Evolutionary conservation across 164 flowering plant genomes (phyloP), one percentile per base, ranked within the genome.

Genomic region (Magnolia changhungtana): DNA sequence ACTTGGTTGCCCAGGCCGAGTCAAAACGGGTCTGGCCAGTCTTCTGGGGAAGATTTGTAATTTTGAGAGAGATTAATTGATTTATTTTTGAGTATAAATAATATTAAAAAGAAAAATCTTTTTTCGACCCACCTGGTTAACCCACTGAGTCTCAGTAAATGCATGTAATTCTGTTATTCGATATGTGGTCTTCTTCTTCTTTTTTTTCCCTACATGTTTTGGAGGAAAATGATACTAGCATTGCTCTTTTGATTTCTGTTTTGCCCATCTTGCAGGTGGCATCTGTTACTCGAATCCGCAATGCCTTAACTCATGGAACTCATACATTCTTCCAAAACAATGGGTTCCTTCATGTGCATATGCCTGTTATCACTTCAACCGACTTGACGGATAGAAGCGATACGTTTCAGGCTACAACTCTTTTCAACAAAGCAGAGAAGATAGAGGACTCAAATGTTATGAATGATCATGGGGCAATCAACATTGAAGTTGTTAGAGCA

Each of bases 311-410:
- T 58, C 82, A 85, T 71, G 94, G 89, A 81, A 86, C 91, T 78
- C 88, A 91, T 59, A 78, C 81, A 63, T 96, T 96, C 88, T 89
- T 89, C 83, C 92, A 90, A 51, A 80, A 84, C 75, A 72, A 96
- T 71, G 96, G 89, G 24, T 92, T 92, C 80, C 82, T 92, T 18
- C 63, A 84, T 58, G 95, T 94, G 55, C 89, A 92, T 82, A 86
- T 85, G 24, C 99, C 99, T 8, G 76, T 90, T 9, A 87, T 92
- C 79, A 96, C 99, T 65, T 80, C 83, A 76, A 84, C 85, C 13
- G 91, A 90, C 73, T 10, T 78, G 67, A 89, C 87, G 79, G 95
- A 91, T 50, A 78, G 63, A 3, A 77, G 88, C 16, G 83, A 89
- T 70, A 90, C 72, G 77, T 90, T 96, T 76, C 86, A 82, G 29